Evolutionary conservation across 345 rosid species (phyloP).

Genomic region (Camelina laxa): DNA sequence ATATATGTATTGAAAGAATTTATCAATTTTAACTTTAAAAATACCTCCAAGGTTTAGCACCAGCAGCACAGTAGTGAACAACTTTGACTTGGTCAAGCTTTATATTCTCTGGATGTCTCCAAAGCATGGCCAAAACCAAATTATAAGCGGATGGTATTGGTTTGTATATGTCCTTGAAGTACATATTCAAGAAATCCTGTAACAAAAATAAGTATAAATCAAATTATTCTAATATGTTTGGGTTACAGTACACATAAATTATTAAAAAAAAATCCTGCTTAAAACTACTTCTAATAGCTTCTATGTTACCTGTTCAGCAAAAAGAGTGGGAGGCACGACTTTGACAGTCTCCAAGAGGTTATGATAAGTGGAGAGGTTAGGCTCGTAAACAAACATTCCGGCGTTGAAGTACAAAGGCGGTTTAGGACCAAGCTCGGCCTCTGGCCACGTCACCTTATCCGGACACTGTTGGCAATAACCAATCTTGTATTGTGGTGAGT

Average conservation of each 20-base stretch:
- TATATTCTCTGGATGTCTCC: constrained; percentile 83
- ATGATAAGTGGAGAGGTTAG: constrained; percentile 49
- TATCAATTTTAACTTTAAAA: no score
- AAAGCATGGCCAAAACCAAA: constrained; percentile 73
- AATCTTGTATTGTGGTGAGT: constrained; percentile 61
- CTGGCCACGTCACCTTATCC: constrained; percentile 60
- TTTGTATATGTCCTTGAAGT: constrained; percentile 61
- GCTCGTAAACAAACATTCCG: constrained; percentile 76
- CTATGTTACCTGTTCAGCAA: constrained; percentile 73
- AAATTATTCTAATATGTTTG: no score
- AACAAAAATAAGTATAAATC: no score
- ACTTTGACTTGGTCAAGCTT: constrained; percentile 61
- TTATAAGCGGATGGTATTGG: constrained; percentile 64
- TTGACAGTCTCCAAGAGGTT: constrained; percentile 54
- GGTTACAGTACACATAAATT: no score
- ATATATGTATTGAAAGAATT: no score
- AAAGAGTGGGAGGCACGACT: constrained; percentile 58
- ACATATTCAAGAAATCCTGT: constrained; percentile 73
- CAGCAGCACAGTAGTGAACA: constrained; percentile 81
- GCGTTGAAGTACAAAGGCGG: constrained; percentile 82
- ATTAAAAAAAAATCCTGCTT: no score
- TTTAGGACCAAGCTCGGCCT: constrained; percentile 54
- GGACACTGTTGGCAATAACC: constrained; percentile 88
- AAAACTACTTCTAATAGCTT: no score
- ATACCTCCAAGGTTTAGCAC: constrained; percentile 64